A percentile compares a stretch with the other conserved stretches of the same genome.
phyloP scores from a whole-genome alignment of 1,284 basidiomycete genomes.

The Meripilus lineatus region DNA sequence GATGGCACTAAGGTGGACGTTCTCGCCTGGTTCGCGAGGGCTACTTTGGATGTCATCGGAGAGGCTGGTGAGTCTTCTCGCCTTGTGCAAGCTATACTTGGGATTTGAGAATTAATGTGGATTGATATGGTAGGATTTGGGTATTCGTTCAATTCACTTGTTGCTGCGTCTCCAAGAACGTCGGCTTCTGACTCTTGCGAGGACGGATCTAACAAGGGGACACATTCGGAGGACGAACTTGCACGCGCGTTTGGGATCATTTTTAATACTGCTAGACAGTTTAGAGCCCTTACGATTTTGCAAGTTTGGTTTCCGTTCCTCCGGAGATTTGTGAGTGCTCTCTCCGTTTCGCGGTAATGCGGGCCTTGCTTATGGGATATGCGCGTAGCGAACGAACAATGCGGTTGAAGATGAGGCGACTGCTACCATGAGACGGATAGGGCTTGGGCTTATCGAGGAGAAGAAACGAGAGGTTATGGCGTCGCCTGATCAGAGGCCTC shows the following conservation, averaged over 20 bases:
- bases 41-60: conserved; percentile 71
- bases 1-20: conserved; percentile 42
- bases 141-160: conserved; percentile 54
- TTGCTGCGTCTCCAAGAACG: conserved; percentile 13
- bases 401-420: conserved; percentile 38
- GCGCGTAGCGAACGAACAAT: conserved; percentile 37
- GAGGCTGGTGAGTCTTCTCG: conserved; percentile 43
- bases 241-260: conserved; percentile 50
- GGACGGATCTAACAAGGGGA: neutral
- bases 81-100: neutral
- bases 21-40: conserved; percentile 53
- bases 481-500: conserved; percentile 17
- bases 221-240: conserved; percentile 44
- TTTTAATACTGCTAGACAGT: conserved; percentile 46
- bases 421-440: conserved; percentile 49
- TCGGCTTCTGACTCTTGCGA: neutral
- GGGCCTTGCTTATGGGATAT: neutral
- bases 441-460: conserved; percentile 50
- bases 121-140: conserved; percentile 43
- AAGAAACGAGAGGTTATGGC: conserved; percentile 27
- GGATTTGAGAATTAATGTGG: conserved; percentile 2
- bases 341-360: conserved; percentile 1
- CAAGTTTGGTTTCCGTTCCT: conserved; percentile 57
- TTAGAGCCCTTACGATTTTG: conserved; percentile 50
- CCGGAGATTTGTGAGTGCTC: conserved; percentile 45